phyloP scores from a whole-genome alignment of 805 yeast species.

The Pachysolen tannophilus region DNA sequence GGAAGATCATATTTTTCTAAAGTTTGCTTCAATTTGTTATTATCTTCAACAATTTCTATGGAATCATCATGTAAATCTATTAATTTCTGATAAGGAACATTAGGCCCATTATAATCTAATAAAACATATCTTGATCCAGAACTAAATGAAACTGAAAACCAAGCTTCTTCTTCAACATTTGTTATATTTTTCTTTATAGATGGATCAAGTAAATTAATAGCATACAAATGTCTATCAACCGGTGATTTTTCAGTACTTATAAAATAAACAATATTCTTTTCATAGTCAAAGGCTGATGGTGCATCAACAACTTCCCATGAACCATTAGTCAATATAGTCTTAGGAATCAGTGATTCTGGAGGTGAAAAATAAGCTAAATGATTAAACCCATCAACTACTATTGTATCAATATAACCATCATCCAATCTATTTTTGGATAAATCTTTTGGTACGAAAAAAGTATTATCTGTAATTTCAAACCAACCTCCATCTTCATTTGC shows the following conservation, averaged over 20 bases:
- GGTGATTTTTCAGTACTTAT: constrained; percentile 71
- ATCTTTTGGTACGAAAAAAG: constrained; percentile 49
- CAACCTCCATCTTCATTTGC: constrained; percentile 46
- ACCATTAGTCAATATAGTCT: constrained; percentile 61
- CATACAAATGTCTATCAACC: constrained; percentile 76
- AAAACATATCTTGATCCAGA: constrained; percentile 68
- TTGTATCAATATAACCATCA: constrained; percentile 79
- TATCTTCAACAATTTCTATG: constrained; percentile 36
- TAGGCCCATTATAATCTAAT: constrained; percentile 71
- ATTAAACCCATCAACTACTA: constrained; percentile 49
- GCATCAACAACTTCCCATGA: constrained; percentile 87
- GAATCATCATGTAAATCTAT: constrained; percentile 39
- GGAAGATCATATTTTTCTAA: constrained; percentile 51
- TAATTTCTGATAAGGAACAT: constrained; percentile 70
- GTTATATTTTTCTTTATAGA: constrained; percentile 36
- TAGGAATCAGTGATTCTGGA: constrained; percentile 46
- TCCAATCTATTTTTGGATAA: constrained; percentile 28
- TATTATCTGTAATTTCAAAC: constrained; percentile 71
- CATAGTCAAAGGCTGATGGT: constrained; percentile 51
- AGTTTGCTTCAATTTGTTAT: constrained; percentile 30
- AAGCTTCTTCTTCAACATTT: constrained; percentile 38
- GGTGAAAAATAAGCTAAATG: constrained; percentile 86
- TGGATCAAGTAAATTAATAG: constrained; percentile 48
- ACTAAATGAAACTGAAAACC: constrained; percentile 68
- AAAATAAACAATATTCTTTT: constrained; percentile 50